A percentile compares a stretch with the other conserved stretches of the same genome.
Evolutionary conservation across 2,329 filamentous ascomycete genomes (phyloP).

Genomic region (Verticillium isaacii): DNA sequence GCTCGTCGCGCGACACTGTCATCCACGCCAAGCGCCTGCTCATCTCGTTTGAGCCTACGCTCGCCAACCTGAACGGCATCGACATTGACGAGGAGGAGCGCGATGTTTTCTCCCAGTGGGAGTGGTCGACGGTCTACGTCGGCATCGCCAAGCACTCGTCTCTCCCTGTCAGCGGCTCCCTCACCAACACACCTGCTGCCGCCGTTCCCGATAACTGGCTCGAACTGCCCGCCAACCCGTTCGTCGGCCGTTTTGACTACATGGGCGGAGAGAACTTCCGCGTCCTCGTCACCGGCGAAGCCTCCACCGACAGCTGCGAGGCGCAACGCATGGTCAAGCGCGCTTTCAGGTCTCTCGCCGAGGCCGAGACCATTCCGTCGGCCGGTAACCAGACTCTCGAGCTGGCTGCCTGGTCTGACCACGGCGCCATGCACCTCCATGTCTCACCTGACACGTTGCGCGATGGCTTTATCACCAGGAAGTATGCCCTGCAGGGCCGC

Average conservation of each 20-base stretch:
- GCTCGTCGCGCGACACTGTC: slow-evolving; percentile 13
- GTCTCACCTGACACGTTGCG: slow-evolving; percentile 21
- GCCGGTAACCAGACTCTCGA: neutral
- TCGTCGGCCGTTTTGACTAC: slow-evolving; percentile 22
- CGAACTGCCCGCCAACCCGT: slow-evolving; percentile 18
- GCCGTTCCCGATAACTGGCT: slow-evolving; percentile 20
- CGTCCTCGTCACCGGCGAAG: slow-evolving; percentile 19
- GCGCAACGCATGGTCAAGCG: slow-evolving; percentile 19
- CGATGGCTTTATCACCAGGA: slow-evolving; percentile 27
- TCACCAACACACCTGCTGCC: slow-evolving; percentile 22
- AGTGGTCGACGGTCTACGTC: slow-evolving; percentile 24
- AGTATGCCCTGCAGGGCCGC: slow-evolving; percentile 31
- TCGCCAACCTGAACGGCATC: slow-evolving; percentile 22
- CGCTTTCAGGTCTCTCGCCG: slow-evolving; percentile 17
- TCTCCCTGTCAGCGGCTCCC: slow-evolving; percentile 17
- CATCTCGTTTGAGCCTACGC: slow-evolving; percentile 28
- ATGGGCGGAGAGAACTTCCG: slow-evolving; percentile 20
- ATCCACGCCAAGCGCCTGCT: slow-evolving; percentile 28
- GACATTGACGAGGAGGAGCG: slow-evolving; percentile 24
- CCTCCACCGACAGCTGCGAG: slow-evolving; percentile 8
- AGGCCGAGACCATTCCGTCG: slow-evolving; percentile 13
- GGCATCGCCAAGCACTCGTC: slow-evolving; percentile 25
- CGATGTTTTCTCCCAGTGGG: slow-evolving; percentile 24
- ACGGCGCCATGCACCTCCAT: slow-evolving; percentile 25
- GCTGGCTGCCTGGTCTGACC: slow-evolving; percentile 21